Evolutionary conservation across 495 filamentous ascomycete species (phyloP), one percentile per base, ranked within the genome.

Genomic region (Xylaria sp.): DNA sequence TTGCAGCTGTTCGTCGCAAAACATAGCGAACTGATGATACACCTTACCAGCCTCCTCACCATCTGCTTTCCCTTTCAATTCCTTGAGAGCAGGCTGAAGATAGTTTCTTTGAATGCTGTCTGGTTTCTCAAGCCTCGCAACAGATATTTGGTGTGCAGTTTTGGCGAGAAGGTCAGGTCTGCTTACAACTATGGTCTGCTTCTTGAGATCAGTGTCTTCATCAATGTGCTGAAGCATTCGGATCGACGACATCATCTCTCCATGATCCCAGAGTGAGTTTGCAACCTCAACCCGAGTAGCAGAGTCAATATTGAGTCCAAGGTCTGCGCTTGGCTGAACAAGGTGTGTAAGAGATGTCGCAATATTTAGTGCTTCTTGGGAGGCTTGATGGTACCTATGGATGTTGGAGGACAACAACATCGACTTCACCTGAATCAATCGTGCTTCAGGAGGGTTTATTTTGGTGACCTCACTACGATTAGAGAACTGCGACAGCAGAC

Each of bases 251-350:
- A 90, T 87, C 86, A 93, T 92, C 78, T 98, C 95, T 19, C 93
- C 95, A 77, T 97, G 92, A 67, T 95, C 94, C 96, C 96, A 99
- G 17, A 99, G 82, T 50, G 97, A 93, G 72, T 93, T 92, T 11
- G 96, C 94, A 26, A 90, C 87, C 78, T 98, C 96, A 55, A 93
- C 86, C 70, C 88, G 87, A 31, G 92, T 88, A 44, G 89, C 90
- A 5, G 89, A 92, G 71, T 91, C 90, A 61, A 97, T 88, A 71
- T 90, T 86, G n/a, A 97, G 81, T 0, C 92, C 93, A 61, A 92
- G 78, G 0, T 86, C 81, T 72, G 86, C 85, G 73, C 90, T 94
- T 5, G 89, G 84, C 35, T 83, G 72, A n/a, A 92, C 88, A 4
- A 97, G 85, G 58, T 91, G 88, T 3, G 88, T 92, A 33, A 98